phyloP scores from a whole-genome alignment of 1,139 yeast genomes.

The Maudiozyma humilis region DNA sequence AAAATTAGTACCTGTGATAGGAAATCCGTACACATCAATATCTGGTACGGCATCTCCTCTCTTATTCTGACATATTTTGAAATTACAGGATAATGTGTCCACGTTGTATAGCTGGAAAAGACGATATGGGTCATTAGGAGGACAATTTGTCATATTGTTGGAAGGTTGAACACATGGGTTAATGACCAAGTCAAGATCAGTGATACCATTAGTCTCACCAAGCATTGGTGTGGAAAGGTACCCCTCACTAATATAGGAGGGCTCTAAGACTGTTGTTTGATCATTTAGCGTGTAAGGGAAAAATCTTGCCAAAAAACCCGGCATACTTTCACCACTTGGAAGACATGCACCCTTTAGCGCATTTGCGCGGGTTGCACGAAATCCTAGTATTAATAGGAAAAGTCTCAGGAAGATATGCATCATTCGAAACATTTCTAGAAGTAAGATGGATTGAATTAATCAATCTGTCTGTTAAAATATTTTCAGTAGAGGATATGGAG shows the following conservation, averaged over 20 bases:
- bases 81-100: background rate
- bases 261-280: background rate
- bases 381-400: too few species aligned
- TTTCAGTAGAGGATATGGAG: too few species aligned
- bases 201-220: background rate
- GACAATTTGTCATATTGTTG: background rate
- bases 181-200: background rate
- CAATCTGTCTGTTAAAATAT: too few species aligned
- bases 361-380: too few species aligned
- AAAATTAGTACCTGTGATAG: slow-evolving; percentile 1
- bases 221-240: background rate
- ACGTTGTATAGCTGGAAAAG: background rate
- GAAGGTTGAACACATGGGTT: background rate
- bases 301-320: background rate
- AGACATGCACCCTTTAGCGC: background rate
- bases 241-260: background rate
- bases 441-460: too few species aligned
- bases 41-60: background rate
- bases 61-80: background rate
- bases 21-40: background rate
- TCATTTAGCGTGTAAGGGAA: background rate
- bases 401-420: too few species aligned
- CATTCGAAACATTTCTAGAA: too few species aligned
- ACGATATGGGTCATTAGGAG: background rate
- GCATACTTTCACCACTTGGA: background rate